Evolutionary conservation across 2,329 filamentous ascomycete species (phyloP).

Genomic region (Dryadomyces quercivorus): DNA sequence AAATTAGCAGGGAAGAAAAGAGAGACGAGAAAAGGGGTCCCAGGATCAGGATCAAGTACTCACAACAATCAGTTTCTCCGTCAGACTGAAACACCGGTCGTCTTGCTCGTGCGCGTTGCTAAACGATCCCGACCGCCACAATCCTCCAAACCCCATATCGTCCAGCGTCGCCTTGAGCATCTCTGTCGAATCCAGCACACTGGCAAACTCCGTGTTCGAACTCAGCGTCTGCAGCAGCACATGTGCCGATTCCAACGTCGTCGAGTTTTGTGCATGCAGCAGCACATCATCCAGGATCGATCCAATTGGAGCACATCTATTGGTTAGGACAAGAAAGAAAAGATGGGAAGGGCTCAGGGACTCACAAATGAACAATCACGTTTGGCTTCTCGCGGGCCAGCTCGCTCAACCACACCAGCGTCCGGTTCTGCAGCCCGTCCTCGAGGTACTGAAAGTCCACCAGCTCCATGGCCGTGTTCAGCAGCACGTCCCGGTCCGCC

Average conservation of each 20-base stretch:
- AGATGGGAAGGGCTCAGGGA: too few relatives aligned
- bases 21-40: neutral
- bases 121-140: slow-evolving; percentile 47
- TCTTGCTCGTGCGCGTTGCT: slow-evolving; percentile 36
- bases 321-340: too few relatives aligned
- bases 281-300: slow-evolving; percentile 49
- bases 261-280: slow-evolving; percentile 48
- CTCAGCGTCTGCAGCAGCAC: slow-evolving; percentile 46
- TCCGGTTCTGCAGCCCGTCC: slow-evolving; percentile 47
- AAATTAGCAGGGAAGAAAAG: neutral
- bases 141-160: slow-evolving; percentile 49
- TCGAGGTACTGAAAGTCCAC: slow-evolving; percentile 56
- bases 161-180: slow-evolving; percentile 41
- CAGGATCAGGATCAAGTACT: slow-evolving; percentile 2
- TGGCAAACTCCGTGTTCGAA: slow-evolving; percentile 37
- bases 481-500: slow-evolving; percentile 48
- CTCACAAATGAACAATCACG: slow-evolving; percentile 48
- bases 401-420: slow-evolving; percentile 46
- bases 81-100: slow-evolving; percentile 39
- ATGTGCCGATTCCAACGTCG: slow-evolving; percentile 49
- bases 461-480: slow-evolving; percentile 51
- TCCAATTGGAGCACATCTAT: slow-evolving; percentile 42
- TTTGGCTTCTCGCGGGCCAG: slow-evolving; percentile 40
- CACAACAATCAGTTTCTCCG: slow-evolving; percentile 50
- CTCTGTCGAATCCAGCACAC: slow-evolving; percentile 32